These are phyloP conservation scores for Letharia lupina DNA, from an alignment of 495 filamentous ascomycete species.

Conservation along the genomic window DNA sequence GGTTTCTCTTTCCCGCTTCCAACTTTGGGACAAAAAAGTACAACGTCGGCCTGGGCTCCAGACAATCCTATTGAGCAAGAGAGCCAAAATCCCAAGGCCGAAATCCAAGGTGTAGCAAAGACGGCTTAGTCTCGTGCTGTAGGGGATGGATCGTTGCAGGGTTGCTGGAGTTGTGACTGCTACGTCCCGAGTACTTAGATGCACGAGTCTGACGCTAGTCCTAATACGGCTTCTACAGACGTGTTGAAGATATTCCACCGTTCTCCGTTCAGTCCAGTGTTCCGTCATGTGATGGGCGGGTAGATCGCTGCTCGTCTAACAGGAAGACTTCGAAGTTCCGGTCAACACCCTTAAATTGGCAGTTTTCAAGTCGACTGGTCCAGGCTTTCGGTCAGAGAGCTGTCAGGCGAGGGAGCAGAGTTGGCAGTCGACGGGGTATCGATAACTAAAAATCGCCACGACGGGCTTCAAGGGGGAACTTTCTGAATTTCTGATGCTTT, in stretches of 20 bases:
- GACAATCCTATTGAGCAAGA: not conserved
- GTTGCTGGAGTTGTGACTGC: not conserved
- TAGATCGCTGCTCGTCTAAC: not conserved
- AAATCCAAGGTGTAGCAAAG: no score
- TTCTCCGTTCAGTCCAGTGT: not conserved
- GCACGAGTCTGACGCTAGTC: not conserved
- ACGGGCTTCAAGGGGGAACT: no score
- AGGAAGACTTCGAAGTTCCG: not conserved
- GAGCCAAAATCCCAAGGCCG: not conserved
- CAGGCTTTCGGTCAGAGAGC: not conserved
- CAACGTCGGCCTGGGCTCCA: not conserved
- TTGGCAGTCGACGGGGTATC: not conserved
- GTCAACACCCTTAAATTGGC: not conserved
- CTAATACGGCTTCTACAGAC: not conserved
- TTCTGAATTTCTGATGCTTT: no score
- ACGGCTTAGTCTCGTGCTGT: not conserved
- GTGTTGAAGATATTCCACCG: not conserved
- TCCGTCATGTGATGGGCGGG: not conserved
- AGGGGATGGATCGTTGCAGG: not conserved
- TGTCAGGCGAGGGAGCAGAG: not conserved
- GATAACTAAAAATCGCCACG: not conserved
- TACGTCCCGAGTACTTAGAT: not conserved
- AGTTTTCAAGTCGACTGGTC: not conserved
- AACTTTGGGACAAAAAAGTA: not conserved
- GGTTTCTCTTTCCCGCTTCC: no score